phyloP scores from a whole-genome alignment of 2,329 filamentous ascomycete genomes.

The Neoascochyta sp. region DNA sequence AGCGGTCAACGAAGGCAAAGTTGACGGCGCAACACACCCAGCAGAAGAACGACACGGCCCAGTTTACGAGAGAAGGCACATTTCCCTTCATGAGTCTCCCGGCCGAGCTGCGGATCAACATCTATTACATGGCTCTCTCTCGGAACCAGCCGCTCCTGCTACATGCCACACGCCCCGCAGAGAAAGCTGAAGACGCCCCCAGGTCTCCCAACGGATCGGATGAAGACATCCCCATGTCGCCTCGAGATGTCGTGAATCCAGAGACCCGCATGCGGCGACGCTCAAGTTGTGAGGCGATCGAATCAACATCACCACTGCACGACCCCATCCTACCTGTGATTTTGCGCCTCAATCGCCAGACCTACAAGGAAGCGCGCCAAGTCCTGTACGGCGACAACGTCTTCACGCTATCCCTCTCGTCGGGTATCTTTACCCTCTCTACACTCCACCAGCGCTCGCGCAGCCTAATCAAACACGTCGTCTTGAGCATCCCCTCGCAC shows the following conservation, averaged over 20 bases:
- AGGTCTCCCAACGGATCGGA: not conserved
- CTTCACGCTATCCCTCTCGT: slow-evolving; percentile 38
- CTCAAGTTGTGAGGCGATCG: slow-evolving; percentile 1
- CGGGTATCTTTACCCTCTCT: slow-evolving; percentile 38
- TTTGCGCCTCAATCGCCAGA: slow-evolving; percentile 39
- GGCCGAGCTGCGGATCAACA: slow-evolving; percentile 45
- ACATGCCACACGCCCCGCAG: slow-evolving; percentile 16
- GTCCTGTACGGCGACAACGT: slow-evolving; percentile 33
- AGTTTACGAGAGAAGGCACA: slow-evolving; percentile 1
- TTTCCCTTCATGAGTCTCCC: slow-evolving; percentile 45
- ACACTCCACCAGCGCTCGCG: slow-evolving; percentile 44
- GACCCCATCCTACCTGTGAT: slow-evolving; percentile 41
- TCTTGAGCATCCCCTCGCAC: slow-evolving; percentile 45
- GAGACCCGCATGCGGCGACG: not conserved
- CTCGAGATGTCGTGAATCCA: too few species aligned
- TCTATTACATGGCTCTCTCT: slow-evolving; percentile 41
- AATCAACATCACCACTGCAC: not conserved
- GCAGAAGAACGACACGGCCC: not conserved
- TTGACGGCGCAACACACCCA: not conserved
- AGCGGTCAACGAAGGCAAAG: too few species aligned
- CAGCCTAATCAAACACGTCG: slow-evolving; percentile 43
- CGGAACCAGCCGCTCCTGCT: slow-evolving; percentile 30
- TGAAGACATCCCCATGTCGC: not conserved
- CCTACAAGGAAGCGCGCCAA: slow-evolving; percentile 35
- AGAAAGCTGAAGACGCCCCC: slow-evolving; percentile 2